A percentile compares a stretch with the other conserved stretches of the same genome.
Evolutionary conservation across 257 asterid species (phyloP).

Genomic region (Thymus mandschuricus): DNA sequence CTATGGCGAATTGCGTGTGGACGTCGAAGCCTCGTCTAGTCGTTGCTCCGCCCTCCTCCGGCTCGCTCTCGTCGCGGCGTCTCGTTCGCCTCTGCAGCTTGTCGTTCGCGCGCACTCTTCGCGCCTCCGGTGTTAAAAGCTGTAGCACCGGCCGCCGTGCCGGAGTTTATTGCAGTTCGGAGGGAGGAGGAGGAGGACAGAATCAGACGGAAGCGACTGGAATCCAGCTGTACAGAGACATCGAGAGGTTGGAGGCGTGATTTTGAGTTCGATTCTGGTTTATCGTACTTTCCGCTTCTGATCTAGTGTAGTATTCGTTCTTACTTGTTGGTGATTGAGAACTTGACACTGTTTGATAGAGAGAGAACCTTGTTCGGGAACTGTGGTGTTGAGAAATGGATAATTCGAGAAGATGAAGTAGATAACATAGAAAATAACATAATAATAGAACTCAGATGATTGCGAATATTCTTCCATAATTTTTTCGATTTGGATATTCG

Average conservation of each 20-base stretch:
- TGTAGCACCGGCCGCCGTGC: slow-evolving; percentile 34
- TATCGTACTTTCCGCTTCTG: not conserved
- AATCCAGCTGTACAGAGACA: slow-evolving; percentile 77
- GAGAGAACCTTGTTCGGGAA: not conserved
- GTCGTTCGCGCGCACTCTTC: slow-evolving; percentile 38
- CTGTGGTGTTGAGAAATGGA: not conserved
- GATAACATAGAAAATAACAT: not conserved
- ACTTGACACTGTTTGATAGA: not conserved
- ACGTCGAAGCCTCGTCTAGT: slow-evolving; percentile 30
- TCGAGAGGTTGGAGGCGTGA: slow-evolving; percentile 59
- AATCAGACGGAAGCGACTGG: slow-evolving; percentile 53
- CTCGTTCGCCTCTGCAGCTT: slow-evolving; percentile 32
- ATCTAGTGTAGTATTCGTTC: slow-evolving; percentile 13
- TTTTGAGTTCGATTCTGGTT: slow-evolving; percentile 1
- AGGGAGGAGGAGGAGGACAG: slow-evolving; percentile 34
- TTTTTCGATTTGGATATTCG: not conserved
- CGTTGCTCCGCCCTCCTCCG: slow-evolving; percentile 27
- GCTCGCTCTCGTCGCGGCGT: slow-evolving; percentile 16
- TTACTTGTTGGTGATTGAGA: slow-evolving; percentile 6
- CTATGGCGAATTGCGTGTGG: slow-evolving; percentile 51
- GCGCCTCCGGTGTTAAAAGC: slow-evolving; percentile 24
- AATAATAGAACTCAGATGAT: not conserved
- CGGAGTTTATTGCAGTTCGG: slow-evolving; percentile 46
- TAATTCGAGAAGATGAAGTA: slow-evolving; percentile 1
- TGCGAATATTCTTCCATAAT: not conserved